A percentile compares a stretch with the other conserved stretches of the same genome.
Conservation (phyloP, 2,329 filamentous ascomycete genomes). For the Pestalotiopsis sp. region DNA sequence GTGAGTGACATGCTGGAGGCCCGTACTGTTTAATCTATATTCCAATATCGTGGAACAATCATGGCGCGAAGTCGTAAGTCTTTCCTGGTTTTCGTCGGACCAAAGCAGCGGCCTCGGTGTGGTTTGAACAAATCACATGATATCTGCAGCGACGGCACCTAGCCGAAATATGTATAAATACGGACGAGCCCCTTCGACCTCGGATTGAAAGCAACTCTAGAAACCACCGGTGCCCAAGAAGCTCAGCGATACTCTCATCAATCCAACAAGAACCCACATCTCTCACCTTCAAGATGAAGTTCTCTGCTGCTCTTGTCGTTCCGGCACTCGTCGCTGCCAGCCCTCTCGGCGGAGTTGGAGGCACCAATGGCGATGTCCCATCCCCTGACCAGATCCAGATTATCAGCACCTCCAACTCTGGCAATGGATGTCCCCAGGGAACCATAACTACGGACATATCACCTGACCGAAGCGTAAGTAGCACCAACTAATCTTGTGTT, state of each 20-base stretch:
- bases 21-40: not conserved
- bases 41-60: not conserved
- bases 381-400: constrained; percentile 44
- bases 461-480: constrained; percentile 41
- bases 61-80: constrained; percentile 26
- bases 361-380: constrained; percentile 36
- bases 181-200: not conserved
- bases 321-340: constrained; percentile 39
- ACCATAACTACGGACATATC: constrained; percentile 45
- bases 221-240: not conserved
- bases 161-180: not conserved
- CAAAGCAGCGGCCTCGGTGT: constrained; percentile 20
- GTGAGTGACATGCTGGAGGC: not conserved
- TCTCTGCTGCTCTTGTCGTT: constrained; percentile 31
- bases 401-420: constrained; percentile 40
- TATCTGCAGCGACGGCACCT: not conserved
- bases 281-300: constrained; percentile 36
- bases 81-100: not conserved
- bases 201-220: constrained; percentile 2
- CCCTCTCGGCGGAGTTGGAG: constrained; percentile 30
- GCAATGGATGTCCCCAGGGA: constrained; percentile 47
- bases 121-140: constrained; percentile 4
- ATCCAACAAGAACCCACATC: not conserved
- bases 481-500: not conserved
- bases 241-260: not conserved